Conservation (phyloP, 306 rosid genomes). For the Boehmeria nivea region DNA sequence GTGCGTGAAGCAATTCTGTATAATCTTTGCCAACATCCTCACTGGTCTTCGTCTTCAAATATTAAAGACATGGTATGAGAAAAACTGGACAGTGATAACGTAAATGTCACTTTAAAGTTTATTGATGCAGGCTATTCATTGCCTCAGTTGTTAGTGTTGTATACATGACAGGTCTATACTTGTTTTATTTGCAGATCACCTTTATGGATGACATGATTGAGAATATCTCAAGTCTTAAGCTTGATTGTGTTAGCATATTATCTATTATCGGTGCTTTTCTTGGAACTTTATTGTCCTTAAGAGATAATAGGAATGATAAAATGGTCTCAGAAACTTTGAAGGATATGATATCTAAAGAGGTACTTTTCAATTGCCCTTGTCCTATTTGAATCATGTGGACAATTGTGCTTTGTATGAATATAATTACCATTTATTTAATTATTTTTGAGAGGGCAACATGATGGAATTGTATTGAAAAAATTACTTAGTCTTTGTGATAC, state of each 20-base stretch:
- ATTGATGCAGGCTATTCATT: neutral
- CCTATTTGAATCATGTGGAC: no score
- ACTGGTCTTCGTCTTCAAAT: slow-evolving; percentile 59
- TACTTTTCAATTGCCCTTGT: slow-evolving; percentile 16
- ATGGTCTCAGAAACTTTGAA: slow-evolving; percentile 25
- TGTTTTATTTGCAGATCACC: slow-evolving; percentile 49
- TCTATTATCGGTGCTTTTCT: slow-evolving; percentile 46
- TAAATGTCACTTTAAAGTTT: neutral
- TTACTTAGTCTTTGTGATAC: no score
- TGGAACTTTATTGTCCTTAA: slow-evolving; percentile 43
- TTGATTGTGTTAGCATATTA: slow-evolving; percentile 45
- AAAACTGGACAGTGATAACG: slow-evolving; percentile 6
- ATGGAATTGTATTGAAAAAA: no score
- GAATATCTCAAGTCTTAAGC: slow-evolving; percentile 51
- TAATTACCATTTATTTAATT: no score
- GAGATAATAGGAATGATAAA: slow-evolving; percentile 29
- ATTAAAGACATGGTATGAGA: slow-evolving; percentile 59
- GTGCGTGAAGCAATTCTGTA: slow-evolving; percentile 57
- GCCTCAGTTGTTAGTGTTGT: neutral
- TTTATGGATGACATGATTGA: slow-evolving; percentile 44
- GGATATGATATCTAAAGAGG: slow-evolving; percentile 52
- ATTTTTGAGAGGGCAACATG: no score
- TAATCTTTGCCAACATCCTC: slow-evolving; percentile 62
- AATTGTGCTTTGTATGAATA: no score
- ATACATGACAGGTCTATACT: slow-evolving; percentile 7